Evolutionary conservation across 176 grass and related monocot genomes (phyloP), one percentile per base, ranked within the genome.

Genomic region (Sorghum bicolor): DNA sequence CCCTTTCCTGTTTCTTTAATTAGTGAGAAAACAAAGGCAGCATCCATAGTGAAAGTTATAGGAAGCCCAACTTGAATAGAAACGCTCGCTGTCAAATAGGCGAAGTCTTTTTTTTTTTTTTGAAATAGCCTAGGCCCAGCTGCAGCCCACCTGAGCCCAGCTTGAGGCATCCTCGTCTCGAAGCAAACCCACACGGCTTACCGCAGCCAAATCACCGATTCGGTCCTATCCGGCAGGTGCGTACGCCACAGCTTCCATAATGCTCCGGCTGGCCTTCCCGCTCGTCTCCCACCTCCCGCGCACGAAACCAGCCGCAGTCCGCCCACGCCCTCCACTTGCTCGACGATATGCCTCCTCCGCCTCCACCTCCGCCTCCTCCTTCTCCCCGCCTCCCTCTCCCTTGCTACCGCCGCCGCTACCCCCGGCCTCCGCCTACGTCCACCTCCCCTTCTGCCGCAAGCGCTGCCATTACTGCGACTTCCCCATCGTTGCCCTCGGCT

Each of bases 391-490:
- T 26, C 5, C 38, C 32, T 9, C 76, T 68, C 11, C 83, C 53
- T n/a, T 55, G 61, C 28, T 25, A 6, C 57, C 75, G 6, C 57
- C 75, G 6, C 60, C 37, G 19, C 67, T 80, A 5, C 74, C 92
- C 2, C 92, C 92, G 2, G 72, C 86, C 14, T 94, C 95, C 32
- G 92, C 86, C 10, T 97, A 97, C 82, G 83, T 94, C 48, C 95
- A 94, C 78, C 95, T 93, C 37, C 90, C 95, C 17, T 94, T 93
- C 88, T 94, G 92, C 84, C 92, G 92, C 84, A 94, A 93, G 75
- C 92, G 95, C 19, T 97, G 95, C 86, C 84, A 91, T 80, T 97
- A 97, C 74, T 94, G 95, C 72, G 95, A 97, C 81, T 97, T 97
- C 75, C 92, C 95, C 67, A 89, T 97, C 85, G 55, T 94, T 19